These are phyloP conservation scores for Kwoniella europaea DNA, from an alignment of 768 basidiomycete genomes.

Conservation along the genomic window DNA sequence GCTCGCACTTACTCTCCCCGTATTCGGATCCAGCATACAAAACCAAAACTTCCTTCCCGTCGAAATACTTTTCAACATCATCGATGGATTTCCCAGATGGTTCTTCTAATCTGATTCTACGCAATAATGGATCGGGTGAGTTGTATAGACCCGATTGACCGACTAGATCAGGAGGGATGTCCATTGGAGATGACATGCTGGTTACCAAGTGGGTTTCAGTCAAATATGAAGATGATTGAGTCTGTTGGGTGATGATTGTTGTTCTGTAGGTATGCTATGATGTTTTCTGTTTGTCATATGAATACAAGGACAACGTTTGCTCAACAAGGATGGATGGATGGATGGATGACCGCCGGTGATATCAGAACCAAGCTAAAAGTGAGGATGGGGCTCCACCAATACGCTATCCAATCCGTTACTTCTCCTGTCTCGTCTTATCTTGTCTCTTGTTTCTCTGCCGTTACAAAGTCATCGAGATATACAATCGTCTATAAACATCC, in stretches of 20 bases:
- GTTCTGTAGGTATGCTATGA: too few species aligned
- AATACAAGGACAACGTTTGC: too few species aligned
- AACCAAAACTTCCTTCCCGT: conserved; percentile 50
- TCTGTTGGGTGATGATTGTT: not conserved
- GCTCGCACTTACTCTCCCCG: conserved; percentile 41
- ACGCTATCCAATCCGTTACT: too few species aligned
- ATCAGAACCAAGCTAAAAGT: too few species aligned
- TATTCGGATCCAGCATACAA: conserved; percentile 53
- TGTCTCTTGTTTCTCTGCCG: not conserved
- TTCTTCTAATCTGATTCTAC: conserved; percentile 51
- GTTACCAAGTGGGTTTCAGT: too few species aligned
- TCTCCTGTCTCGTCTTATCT: not conserved
- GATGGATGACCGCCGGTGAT: too few species aligned
- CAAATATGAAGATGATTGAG: not conserved
- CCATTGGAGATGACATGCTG: conserved; percentile 15
- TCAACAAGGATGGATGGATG: too few species aligned
- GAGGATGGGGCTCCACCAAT: too few species aligned
- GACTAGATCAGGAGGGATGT: conserved; percentile 45
- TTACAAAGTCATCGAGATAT: not conserved
- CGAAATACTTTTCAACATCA: conserved; percentile 45
- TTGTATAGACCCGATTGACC: conserved; percentile 50
- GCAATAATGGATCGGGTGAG: conserved; percentile 42
- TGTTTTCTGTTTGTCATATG: too few species aligned
- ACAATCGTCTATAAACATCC: not conserved
- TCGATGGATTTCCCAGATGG: conserved; percentile 45